phyloP scores from a whole-genome alignment of 225 moss, liverwort and hornwort species.

The Takakia lepidozioides region DNA sequence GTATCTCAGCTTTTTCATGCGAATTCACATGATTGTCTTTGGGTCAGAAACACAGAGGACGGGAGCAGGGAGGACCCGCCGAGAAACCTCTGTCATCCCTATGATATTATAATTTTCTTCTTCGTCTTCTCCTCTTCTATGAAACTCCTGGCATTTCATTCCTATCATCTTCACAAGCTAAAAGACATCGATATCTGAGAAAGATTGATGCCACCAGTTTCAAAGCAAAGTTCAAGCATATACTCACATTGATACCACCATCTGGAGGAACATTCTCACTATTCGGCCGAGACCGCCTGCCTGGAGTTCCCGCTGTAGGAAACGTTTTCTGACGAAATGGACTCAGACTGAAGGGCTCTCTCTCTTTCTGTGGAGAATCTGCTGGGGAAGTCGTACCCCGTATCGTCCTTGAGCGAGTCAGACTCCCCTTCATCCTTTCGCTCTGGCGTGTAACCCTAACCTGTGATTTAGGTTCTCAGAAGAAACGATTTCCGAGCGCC shows the following conservation, averaged over 20 bases:
- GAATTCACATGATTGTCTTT: conserved; percentile 11
- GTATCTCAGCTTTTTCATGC: conserved; percentile 20
- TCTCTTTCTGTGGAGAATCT: conserved; percentile 46
- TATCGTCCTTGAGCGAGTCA: conserved; percentile 37
- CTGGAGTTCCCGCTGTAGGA: conserved; percentile 30
- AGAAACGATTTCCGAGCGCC: no score
- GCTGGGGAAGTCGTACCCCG: conserved; percentile 23
- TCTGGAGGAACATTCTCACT: conserved; percentile 93
- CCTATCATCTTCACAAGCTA: no score
- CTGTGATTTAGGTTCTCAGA: no score
- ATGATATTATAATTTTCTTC: no score
- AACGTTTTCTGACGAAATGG: conserved; percentile 61
- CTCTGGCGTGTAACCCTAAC: no score
- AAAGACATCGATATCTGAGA: no score
- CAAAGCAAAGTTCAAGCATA: neutral
- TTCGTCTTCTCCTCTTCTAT: no score
- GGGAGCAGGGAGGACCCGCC: neutral
- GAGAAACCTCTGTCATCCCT: neutral
- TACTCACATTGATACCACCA: conserved; percentile 28
- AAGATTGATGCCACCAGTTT: neutral
- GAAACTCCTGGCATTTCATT: no score
- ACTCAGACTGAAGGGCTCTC: conserved; percentile 71
- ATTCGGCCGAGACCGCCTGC: conserved; percentile 48
- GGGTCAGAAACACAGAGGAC: neutral
- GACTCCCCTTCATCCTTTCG: conserved; percentile 34